Conservation (phyloP, 78 protist genomes). For the Protostelium mycophagum region DNA sequence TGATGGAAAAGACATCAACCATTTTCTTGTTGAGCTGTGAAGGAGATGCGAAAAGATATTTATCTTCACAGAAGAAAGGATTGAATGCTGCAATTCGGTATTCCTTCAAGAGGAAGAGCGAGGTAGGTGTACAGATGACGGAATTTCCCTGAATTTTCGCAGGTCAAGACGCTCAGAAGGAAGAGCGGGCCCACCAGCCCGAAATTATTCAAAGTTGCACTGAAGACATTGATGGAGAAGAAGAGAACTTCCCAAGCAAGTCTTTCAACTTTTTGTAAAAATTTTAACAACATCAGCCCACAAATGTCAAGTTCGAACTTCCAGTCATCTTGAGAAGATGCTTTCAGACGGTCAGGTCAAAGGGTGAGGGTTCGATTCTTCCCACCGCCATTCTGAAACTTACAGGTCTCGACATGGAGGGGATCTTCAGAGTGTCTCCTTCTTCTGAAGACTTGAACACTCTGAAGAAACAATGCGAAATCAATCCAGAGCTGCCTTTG, state of each 20-base stretch:
- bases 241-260: not conserved
- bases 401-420: not conserved
- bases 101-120: not conserved
- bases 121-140: not conserved
- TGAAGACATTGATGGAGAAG: not conserved
- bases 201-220: not conserved
- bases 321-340: not conserved
- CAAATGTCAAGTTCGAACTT: not conserved
- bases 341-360: not conserved
- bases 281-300: too few relatives aligned
- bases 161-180: not conserved
- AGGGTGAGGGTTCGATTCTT: not conserved
- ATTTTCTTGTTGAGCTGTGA: too few relatives aligned
- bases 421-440: not conserved
- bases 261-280: too few relatives aligned
- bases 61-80: not conserved
- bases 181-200: not conserved
- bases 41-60: too few relatives aligned
- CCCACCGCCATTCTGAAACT: not conserved
- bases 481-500: not conserved
- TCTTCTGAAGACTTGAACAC: not conserved
- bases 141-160: not conserved
- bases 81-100: not conserved
- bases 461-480: not conserved
- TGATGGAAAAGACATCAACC: too few relatives aligned